phyloP scores from a whole-genome alignment of 2,329 filamentous ascomycete genomes.

The Fusarium sp. region DNA sequence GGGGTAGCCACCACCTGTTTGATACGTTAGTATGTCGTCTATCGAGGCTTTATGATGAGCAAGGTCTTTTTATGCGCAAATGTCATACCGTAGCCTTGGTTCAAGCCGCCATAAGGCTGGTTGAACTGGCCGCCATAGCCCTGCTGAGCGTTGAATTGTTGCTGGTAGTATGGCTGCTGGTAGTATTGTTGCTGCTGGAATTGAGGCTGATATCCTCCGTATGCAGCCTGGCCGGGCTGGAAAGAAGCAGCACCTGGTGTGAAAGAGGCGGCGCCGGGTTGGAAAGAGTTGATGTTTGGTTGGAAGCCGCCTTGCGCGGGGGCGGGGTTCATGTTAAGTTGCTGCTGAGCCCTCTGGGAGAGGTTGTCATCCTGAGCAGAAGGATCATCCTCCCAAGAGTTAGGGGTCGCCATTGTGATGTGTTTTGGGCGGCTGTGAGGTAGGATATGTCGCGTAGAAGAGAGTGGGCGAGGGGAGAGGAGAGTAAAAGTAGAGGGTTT shows the following conservation, averaged over 20 bases:
- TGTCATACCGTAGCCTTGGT: constrained; percentile 56
- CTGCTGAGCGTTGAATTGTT: constrained; percentile 62
- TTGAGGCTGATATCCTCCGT: constrained; percentile 67
- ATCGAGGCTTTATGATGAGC: constrained; percentile 2
- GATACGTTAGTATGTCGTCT: constrained; percentile 26
- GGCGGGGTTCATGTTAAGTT: constrained; percentile 75
- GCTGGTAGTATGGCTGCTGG: constrained; percentile 67
- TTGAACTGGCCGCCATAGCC: constrained; percentile 64
- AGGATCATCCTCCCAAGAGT: constrained; percentile 94
- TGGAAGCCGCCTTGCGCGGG: constrained; percentile 60
- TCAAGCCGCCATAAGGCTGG: constrained; percentile 64
- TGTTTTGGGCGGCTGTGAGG: constrained; percentile 14
- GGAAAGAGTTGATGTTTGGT: constrained; percentile 72
- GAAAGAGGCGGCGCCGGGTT: constrained; percentile 76
- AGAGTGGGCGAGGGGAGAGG: constrained; percentile 5
- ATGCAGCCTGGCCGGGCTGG: constrained; percentile 74
- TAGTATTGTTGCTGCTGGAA: constrained; percentile 64
- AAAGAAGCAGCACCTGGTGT: constrained; percentile 78
- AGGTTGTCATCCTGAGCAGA: constrained; percentile 81
- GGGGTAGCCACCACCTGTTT: constrained; percentile 62
- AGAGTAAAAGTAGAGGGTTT: constrained; percentile 26
- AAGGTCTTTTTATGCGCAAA: constrained; percentile 20
- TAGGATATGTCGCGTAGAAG: constrained; percentile 19
- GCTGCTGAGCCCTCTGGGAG: constrained; percentile 78
- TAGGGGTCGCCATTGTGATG: constrained; percentile 82